Conservation (phyloP, 1,284 basidiomycete species). For the Ganoderma sp. region DNA sequence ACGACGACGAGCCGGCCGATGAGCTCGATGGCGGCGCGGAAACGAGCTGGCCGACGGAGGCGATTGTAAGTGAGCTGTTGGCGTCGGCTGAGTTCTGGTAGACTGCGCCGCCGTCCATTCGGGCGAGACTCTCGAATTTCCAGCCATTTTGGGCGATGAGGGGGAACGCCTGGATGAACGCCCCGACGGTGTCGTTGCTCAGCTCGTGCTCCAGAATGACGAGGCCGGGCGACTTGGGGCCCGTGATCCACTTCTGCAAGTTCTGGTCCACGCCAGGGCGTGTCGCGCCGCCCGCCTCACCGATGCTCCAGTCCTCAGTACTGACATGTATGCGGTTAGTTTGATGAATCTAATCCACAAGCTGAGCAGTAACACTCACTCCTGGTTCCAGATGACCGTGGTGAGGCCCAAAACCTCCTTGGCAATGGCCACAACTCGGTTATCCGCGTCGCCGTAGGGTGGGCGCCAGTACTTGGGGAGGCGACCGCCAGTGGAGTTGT, state of each 20-base stretch:
- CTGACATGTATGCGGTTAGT: conserved; percentile 44
- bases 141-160: conserved; percentile 70
- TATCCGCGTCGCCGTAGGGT: conserved; percentile 80
- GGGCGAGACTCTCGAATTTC: conserved; percentile 63
- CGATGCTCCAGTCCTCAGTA: conserved; percentile 71
- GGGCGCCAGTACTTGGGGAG: conserved; percentile 79
- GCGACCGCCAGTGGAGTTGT: conserved; percentile 79
- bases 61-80: conserved; percentile 30
- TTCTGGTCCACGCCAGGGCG: conserved; percentile 48
- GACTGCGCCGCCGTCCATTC: conserved; percentile 50
- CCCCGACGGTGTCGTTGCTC: conserved; percentile 61
- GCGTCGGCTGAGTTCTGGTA: conserved; percentile 56
- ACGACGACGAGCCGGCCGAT: conserved; percentile 2
- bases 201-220: conserved; percentile 87
- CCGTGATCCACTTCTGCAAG: conserved; percentile 63
- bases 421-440: conserved; percentile 76
- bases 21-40: conserved; percentile 12
- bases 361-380: conserved; percentile 50
- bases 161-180: conserved; percentile 75
- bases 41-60: conserved; percentile 23
- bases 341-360: background rate
- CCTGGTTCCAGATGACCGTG: conserved; percentile 82
- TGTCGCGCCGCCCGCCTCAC: conserved; percentile 49
- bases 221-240: conserved; percentile 74
- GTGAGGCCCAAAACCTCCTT: conserved; percentile 71